Conservation (phyloP, 73 alveolate genomes). For the Diophrys appendiculata region DNA sequence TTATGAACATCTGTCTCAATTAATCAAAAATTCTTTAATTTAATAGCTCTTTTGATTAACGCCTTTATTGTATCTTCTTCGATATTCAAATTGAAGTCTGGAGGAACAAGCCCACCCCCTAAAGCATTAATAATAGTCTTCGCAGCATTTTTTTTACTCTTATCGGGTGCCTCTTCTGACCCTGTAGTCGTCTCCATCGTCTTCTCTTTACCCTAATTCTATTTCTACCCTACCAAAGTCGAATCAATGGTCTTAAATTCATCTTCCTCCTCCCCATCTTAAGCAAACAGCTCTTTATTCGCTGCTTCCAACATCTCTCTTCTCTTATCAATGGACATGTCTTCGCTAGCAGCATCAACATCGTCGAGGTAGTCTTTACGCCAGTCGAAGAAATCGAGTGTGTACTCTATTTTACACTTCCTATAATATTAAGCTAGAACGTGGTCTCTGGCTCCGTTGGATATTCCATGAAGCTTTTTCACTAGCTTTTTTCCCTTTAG, state of each 20-base stretch:
- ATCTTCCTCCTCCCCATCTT: background rate
- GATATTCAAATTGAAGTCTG: background rate
- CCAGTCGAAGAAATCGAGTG: background rate
- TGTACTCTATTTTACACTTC: background rate
- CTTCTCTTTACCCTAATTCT: background rate
- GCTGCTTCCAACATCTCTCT: background rate
- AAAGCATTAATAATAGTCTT: background rate
- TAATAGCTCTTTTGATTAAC: too few relatives aligned
- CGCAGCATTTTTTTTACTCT: background rate
- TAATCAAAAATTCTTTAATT: too few relatives aligned
- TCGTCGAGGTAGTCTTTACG: background rate
- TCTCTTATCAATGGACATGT: background rate
- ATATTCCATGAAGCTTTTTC: too few relatives aligned
- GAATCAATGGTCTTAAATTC: background rate
- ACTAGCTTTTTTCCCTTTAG: too few relatives aligned
- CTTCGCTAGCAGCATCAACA: background rate
- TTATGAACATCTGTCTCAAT: too few relatives aligned
- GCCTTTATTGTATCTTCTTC: background rate
- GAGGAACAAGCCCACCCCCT: background rate
- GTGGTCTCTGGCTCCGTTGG: background rate
- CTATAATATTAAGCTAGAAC: background rate
- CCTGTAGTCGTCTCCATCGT: background rate
- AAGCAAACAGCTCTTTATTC: background rate
- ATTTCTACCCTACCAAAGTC: background rate
- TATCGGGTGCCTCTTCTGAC: too few relatives aligned